These are phyloP conservation scores for Populus hybrid DNA, from an alignment of 441 rosid genomes.

Conservation along the genomic window DNA sequence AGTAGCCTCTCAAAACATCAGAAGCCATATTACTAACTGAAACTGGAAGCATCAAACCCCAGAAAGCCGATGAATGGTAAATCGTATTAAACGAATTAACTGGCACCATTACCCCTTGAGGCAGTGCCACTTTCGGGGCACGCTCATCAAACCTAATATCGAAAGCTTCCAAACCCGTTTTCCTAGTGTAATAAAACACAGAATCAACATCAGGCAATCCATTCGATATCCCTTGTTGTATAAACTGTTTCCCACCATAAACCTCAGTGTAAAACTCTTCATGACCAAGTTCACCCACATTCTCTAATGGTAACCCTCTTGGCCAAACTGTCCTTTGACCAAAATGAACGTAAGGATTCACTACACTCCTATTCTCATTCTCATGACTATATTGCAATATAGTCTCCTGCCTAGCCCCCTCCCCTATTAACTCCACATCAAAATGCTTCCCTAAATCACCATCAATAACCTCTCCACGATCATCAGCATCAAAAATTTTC, in stretches of 20 bases:
- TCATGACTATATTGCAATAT: slow-evolving; percentile 84
- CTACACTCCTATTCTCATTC: slow-evolving; percentile 60
- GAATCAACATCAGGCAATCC: slow-evolving; percentile 96
- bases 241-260: slow-evolving; percentile 84
- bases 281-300: slow-evolving; percentile 75
- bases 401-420: slow-evolving; percentile 70
- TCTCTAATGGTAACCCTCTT: slow-evolving; percentile 89
- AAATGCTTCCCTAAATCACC: slow-evolving; percentile 77
- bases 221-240: slow-evolving; percentile 87
- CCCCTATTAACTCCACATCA: slow-evolving; percentile 78
- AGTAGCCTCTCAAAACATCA: slow-evolving; percentile 90
- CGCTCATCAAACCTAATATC: slow-evolving; percentile 78
- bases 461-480: slow-evolving; percentile 78
- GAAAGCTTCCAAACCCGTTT: slow-evolving; percentile 62
- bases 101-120: slow-evolving; percentile 86
- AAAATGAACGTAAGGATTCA: slow-evolving; percentile 81
- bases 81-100: slow-evolving; percentile 80
- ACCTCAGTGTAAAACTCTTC: slow-evolving; percentile 83
- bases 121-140: slow-evolving; percentile 85
- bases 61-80: slow-evolving; percentile 81
- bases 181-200: slow-evolving; percentile 82
- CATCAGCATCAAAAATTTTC: slow-evolving; percentile 83
- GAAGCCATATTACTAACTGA: slow-evolving; percentile 93
- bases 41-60: slow-evolving; percentile 94
- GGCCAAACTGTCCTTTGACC: slow-evolving; percentile 97